A percentile compares a stretch with the other conserved stretches of the same genome.
These are phyloP conservation scores for Leccinum sublutescens DNA, from an alignment of 768 basidiomycete genomes.

Conservation along the genomic window DNA sequence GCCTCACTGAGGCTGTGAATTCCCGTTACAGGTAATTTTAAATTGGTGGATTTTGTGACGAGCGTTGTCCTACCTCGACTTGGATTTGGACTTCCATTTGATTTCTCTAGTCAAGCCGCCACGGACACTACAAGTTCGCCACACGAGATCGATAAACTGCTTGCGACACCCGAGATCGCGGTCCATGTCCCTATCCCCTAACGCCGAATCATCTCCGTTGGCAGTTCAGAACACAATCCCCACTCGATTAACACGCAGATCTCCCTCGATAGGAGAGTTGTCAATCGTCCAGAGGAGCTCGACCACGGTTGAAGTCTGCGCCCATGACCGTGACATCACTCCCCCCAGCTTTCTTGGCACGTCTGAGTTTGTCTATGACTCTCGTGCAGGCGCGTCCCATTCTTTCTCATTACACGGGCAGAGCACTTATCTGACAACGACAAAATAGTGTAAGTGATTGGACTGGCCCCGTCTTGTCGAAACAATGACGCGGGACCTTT, in stretches of 20 bases:
- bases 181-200: constrained; percentile 13
- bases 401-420: neutral
- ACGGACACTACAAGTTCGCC: neutral
- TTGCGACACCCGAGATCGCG: neutral
- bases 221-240: neutral
- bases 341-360: constrained; percentile 47
- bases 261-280: constrained; percentile 21
- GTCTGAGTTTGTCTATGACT: constrained; percentile 65
- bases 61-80: neutral
- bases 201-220: neutral
- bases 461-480: neutral
- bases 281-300: constrained; percentile 44
- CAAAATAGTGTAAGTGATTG: constrained; percentile 28
- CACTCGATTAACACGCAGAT: constrained; percentile 1
- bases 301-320: constrained; percentile 67
- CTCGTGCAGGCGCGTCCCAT: constrained; percentile 57
- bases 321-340: constrained; percentile 52
- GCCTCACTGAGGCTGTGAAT: neutral
- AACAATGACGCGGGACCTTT: constrained; percentile 10
- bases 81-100: neutral
- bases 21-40: constrained; percentile 9
- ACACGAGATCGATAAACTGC: neutral
- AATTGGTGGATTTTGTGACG: constrained; percentile 1
- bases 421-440: constrained; percentile 8
- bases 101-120: neutral